Evolutionary conservation across 768 basidiomycete species (phyloP).

Genomic region (Boletellus sp.): DNA sequence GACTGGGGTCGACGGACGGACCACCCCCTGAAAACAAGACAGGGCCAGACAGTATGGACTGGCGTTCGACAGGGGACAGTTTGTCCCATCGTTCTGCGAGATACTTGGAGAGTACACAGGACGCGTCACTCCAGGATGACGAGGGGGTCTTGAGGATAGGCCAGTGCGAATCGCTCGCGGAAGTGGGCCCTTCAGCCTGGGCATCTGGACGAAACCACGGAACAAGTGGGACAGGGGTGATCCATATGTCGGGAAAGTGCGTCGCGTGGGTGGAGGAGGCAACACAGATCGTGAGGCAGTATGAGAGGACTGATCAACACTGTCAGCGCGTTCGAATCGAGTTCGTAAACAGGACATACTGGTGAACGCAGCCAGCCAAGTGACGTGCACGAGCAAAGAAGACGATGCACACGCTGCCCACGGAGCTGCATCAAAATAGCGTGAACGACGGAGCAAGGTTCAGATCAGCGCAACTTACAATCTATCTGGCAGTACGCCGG

Average conservation of each 20-base stretch:
- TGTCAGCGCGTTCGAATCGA: background rate
- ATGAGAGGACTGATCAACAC: constrained; percentile 41
- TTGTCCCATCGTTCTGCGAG: constrained; percentile 32
- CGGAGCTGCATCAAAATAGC: constrained; percentile 24
- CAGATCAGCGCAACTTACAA: constrained; percentile 28
- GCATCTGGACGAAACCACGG: constrained; percentile 50
- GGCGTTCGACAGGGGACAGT: constrained; percentile 21
- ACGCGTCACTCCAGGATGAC: constrained; percentile 8
- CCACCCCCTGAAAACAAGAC: constrained; percentile 14
- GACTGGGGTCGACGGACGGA: constrained; percentile 24
- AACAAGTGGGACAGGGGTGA: constrained; percentile 44
- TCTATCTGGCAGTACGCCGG: constrained; percentile 33
- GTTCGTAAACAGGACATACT: constrained; percentile 34
- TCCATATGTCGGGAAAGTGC: constrained; percentile 50
- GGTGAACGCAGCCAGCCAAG: constrained; percentile 47
- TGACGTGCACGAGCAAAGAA: constrained; percentile 42
- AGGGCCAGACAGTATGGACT: constrained; percentile 14
- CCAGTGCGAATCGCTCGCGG: constrained; percentile 2
- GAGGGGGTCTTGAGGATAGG: constrained; percentile 13
- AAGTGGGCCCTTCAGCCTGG: background rate
- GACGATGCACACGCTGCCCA: constrained; percentile 47
- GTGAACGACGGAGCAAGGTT: constrained; percentile 5
- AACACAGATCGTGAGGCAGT: constrained; percentile 53
- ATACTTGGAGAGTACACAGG: constrained; percentile 27
- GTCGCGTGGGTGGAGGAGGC: constrained; percentile 43